Evolutionary conservation across 345 rosid genomes (phyloP), one percentile per base, ranked within the genome.

Genomic region (Abelmoschus esculentus): DNA sequence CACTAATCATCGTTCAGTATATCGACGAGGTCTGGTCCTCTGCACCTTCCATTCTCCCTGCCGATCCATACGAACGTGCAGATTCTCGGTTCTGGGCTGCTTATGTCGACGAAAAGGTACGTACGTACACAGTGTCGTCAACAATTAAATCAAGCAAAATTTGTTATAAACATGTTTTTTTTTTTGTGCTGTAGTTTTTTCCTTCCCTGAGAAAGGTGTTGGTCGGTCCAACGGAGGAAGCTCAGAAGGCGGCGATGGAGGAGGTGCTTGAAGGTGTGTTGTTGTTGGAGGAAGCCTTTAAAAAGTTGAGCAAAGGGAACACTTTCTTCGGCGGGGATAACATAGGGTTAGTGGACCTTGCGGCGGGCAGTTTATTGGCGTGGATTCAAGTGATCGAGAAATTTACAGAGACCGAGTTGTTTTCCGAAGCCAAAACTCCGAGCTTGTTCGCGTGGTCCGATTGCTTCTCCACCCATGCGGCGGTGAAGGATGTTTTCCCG

Each of bases 21-120:
- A 54, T 90, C 10, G 90, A 90, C 4, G 96, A 86, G 70, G 73
- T 71, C 34, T 90, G 93, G 91, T 49, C 58, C 44, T 60, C 64
- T 3, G 11, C 3, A 0, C 19, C 64, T 15, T 60, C 42, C 19
- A 31, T 60, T n/a, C 64, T 60, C 4, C 19, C 64, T 60, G 32
- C 64, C 3, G 42, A 31, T 60, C n/a, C 36, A 3, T 59, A 87
- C 8, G 87, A 88, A 5, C 81, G 92, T 6, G 87, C 98, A 52
- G 58, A 57, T n/a, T 87, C 90, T 22, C 86, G 95, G 11, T 90
- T 90, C 56, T 92, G 98, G 98, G 88, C 82, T 49, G 79, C 85
- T 75, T 89, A 79, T 26, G 55, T 87, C 19, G 96, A 87, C 47
- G 89, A 87, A 6, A 89, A 87, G 90, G 92, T 87, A 40, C 9